Evolutionary conservation across 495 filamentous ascomycete genomes (phyloP), one percentile per base, ranked within the genome.

Genomic region (Penicillium arizonense): DNA sequence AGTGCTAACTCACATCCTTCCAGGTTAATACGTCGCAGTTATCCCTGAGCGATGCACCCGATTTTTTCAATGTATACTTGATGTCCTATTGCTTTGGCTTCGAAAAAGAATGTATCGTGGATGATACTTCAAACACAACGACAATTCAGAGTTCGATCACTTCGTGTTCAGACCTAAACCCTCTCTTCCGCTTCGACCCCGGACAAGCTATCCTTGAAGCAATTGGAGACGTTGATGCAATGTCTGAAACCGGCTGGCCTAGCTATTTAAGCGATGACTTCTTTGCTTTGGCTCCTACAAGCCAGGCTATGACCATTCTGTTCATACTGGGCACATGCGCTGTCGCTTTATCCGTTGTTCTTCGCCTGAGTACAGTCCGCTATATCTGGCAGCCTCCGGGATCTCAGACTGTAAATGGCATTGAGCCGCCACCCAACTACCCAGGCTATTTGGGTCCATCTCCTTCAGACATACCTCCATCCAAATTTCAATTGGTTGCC

Each of bases 71-170:
- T 14, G 39, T 56, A 1, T 56, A 56, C 34, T 20, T 48, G 18
- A 56, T 56, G 53, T 50, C 53, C 2, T 56, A 51, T 43, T 56
- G 53, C 47, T 33, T 20, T 5, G 53, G 53, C 7, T 38, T 45
- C 14, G 36, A 49, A 11, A 43, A 51, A 28, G 41, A 41, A 20
- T 45, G 46, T 34, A 36, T 37, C 1, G 18, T 23, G 1, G 18
- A 56, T 21, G 52, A 34, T 21, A 44, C 24, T 3, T 37, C 47
- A 40, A 46, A 37, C 30, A 10, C 12, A 47, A 49, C 24, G 10
- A 56, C 47, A 1, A 5, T 40, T 18, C 37, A 40, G 13, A 56
- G n/a, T n/a, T n/a, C 41, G 9, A 40, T 51, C 14, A 16, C 12
- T 7, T 30, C 28, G 23, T 56, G 53, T 43, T 56, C 53, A 7